These are phyloP conservation scores for Candida vartiovaarae DNA, from an alignment of 805 yeast species.

Conservation along the genomic window DNA sequence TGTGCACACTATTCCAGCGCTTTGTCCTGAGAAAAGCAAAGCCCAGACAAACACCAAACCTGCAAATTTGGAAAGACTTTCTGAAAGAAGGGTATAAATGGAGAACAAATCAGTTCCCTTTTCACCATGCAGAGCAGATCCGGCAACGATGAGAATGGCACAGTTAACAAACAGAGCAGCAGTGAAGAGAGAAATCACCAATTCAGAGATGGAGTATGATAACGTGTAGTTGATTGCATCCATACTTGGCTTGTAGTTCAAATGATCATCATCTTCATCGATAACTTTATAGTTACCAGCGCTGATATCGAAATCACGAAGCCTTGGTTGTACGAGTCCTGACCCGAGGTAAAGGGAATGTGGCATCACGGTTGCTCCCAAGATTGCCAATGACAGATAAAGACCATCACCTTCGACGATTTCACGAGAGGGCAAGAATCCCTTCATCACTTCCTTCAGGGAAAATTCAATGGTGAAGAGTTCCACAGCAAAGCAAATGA, in stretches of 20 bases:
- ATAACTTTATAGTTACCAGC: constrained; percentile 48
- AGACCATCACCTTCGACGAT: constrained; percentile 59
- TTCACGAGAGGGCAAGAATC: constrained; percentile 51
- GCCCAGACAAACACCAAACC: constrained; percentile 86
- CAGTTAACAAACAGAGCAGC: constrained; percentile 89
- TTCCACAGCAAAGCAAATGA: constrained; percentile 77
- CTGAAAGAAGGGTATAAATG: constrained; percentile 60
- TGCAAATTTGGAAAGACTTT: constrained; percentile 62
- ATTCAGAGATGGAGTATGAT: constrained; percentile 75
- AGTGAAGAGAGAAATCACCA: constrained; percentile 74
- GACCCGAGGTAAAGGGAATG: constrained; percentile 85
- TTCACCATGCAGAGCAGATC: constrained; percentile 66
- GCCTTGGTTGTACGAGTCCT: constrained; percentile 80
- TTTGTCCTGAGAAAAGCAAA: constrained; percentile 75
- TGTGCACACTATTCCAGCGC: constrained; percentile 95
- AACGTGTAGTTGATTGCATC: constrained; percentile 78
- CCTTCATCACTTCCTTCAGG: constrained; percentile 57
- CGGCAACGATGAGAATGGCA: constrained; percentile 84
- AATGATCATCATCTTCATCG: constrained; percentile 25
- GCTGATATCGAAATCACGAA: constrained; percentile 68
- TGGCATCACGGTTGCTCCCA: constrained; percentile 96
- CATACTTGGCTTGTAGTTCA: constrained; percentile 66
- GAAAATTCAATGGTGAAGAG: constrained; percentile 57
- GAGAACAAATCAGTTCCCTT: constrained; percentile 64
- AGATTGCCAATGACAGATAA: constrained; percentile 72